phyloP scores from a whole-genome alignment of 495 filamentous ascomycete species.

The Penicillium paxilli region DNA sequence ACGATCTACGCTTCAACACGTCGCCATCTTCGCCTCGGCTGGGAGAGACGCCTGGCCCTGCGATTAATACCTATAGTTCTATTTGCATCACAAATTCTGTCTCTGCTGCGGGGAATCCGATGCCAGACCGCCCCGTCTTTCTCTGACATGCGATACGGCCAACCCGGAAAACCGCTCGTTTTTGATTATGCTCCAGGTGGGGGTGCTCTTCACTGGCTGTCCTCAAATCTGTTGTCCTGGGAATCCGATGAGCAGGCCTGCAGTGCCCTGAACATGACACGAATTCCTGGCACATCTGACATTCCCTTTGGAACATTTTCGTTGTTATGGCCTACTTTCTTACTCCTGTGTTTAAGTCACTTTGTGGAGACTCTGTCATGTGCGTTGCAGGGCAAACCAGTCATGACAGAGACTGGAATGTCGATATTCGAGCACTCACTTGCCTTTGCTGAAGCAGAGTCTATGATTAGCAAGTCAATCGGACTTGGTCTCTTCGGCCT shows the following conservation, averaged over 20 bases:
- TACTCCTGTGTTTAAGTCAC: conserved; percentile 77
- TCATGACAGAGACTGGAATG: conserved; percentile 89
- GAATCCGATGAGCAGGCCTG: conserved; percentile 70
- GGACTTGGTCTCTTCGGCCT: conserved; percentile 66
- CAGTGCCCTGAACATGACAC: conserved; percentile 68
- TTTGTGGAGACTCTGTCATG: conserved; percentile 86
- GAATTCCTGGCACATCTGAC: conserved; percentile 43
- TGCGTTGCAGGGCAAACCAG: conserved; percentile 80
- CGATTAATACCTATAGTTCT: conserved; percentile 76
- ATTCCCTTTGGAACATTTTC: conserved; percentile 70
- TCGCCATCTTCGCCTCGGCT: conserved; percentile 68
- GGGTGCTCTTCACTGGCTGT: conserved; percentile 66
- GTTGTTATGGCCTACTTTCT: conserved; percentile 85
- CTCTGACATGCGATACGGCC: conserved; percentile 69
- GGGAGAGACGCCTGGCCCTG: conserved; percentile 69
- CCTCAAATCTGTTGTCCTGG: conserved; percentile 66
- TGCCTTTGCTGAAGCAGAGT: conserved; percentile 94
- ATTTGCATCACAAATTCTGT: conserved; percentile 65
- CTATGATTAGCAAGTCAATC: conserved; percentile 72
- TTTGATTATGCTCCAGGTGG: conserved; percentile 74
- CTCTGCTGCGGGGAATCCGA: conserved; percentile 78
- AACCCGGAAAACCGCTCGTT: conserved; percentile 60
- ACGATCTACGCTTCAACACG: conserved; percentile 90
- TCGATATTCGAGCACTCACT: conserved; percentile 95
- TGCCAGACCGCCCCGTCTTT: conserved; percentile 89